Evolutionary conservation across 2,329 filamentous ascomycete species (phyloP).

Genomic region (Cryphonectria japonica): DNA sequence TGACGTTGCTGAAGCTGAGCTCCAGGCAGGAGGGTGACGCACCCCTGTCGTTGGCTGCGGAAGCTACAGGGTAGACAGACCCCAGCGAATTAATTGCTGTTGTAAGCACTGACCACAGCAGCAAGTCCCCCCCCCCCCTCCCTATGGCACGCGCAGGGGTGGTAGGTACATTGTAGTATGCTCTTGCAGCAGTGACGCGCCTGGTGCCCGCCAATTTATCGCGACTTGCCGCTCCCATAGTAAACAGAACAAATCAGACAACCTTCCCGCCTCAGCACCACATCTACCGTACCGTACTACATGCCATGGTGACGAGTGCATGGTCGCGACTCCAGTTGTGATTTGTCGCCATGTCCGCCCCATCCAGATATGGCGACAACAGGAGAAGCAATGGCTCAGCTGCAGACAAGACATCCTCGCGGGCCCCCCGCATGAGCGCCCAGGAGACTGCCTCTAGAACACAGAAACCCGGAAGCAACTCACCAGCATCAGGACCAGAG

Average conservation of each 20-base stretch:
- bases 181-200: conserved; percentile 23
- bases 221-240: conserved; percentile 15
- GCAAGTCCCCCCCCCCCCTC: neutral
- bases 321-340: conserved; percentile 33
- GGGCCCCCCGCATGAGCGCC: conserved; percentile 34
- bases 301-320: conserved; percentile 15
- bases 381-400: conserved; percentile 32
- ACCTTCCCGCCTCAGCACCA: neutral
- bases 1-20: conserved; percentile 15
- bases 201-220: conserved; percentile 18
- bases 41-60: conserved; percentile 15
- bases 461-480: conserved; percentile 36
- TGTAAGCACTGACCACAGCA: conserved; percentile 12
- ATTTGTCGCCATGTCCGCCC: conserved; percentile 35
- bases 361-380: conserved; percentile 35
- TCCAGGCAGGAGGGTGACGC: conserved; percentile 35
- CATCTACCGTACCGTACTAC: neutral
- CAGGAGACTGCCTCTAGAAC: conserved; percentile 42
- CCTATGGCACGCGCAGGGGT: conserved; percentile 2
- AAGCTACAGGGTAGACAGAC: conserved; percentile 5
- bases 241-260: conserved; percentile 17
- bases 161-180: neutral
- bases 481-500: conserved; percentile 24
- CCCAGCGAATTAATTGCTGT: neutral
- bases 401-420: conserved; percentile 28